Evolutionary conservation across 2,329 filamentous ascomycete genomes (phyloP).

Genomic region (Talaromyces sp.): DNA sequence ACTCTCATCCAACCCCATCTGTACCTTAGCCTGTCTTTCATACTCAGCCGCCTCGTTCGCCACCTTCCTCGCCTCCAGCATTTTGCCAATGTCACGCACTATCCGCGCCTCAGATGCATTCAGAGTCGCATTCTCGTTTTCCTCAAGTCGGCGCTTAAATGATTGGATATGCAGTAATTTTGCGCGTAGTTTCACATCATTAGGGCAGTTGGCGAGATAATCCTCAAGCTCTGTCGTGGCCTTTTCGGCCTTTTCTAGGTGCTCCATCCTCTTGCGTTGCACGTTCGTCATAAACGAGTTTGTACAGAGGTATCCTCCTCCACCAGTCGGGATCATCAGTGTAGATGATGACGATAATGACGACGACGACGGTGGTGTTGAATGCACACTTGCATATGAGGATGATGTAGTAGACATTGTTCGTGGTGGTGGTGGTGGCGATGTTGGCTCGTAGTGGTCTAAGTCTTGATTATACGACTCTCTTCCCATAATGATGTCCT

Average conservation of each 20-base stretch:
- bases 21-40: neutral
- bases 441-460: neutral
- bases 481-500: neutral
- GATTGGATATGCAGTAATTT: neutral
- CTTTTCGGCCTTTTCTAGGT: neutral
- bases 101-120: neutral
- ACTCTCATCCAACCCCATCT: neutral
- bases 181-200: neutral
- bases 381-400: neutral
- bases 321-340: neutral
- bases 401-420: no score
- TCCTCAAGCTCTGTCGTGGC: neutral
- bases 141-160: neutral
- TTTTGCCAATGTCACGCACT: neutral
- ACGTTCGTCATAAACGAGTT: neutral
- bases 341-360: neutral
- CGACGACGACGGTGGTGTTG: neutral
- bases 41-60: neutral
- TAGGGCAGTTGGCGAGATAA: neutral
- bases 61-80: neutral
- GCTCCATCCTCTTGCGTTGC: slow-evolving; percentile 8
- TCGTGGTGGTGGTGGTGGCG: neutral
- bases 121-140: neutral
- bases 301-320: neutral
- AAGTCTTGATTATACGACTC: neutral